These are phyloP conservation scores for Cercospora sp. DNA, from an alignment of 2,329 filamentous ascomycete genomes.

Conservation along the genomic window DNA sequence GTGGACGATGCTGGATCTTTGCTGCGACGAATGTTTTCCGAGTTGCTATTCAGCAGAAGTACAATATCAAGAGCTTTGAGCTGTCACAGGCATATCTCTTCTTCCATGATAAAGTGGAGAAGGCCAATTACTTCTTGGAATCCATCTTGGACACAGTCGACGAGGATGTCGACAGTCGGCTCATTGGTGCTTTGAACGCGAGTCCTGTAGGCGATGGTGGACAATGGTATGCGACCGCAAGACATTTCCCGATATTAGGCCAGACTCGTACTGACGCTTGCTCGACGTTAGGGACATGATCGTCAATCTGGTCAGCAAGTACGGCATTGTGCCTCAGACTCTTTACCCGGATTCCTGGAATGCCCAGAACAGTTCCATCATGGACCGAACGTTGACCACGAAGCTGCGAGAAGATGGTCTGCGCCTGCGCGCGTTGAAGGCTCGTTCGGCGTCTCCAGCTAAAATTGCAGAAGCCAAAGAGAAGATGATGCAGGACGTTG, in stretches of 20 bases:
- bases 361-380: constrained; percentile 66
- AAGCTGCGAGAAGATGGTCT: constrained; percentile 85
- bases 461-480: constrained; percentile 60
- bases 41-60: constrained; percentile 81
- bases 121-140: constrained; percentile 86
- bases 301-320: constrained; percentile 80
- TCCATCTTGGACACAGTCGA: constrained; percentile 73
- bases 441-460: constrained; percentile 40
- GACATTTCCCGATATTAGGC: constrained; percentile 61
- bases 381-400: constrained; percentile 75
- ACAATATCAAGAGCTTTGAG: constrained; percentile 75
- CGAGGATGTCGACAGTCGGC: constrained; percentile 68
- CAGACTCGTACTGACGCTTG: constrained; percentile 56
- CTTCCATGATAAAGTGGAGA: constrained; percentile 94
- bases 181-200: constrained; percentile 69
- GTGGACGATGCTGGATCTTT: constrained; percentile 88
- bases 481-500: constrained; percentile 76
- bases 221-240: constrained; percentile 63
- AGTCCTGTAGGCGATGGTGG: constrained; percentile 77
- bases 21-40: constrained; percentile 90
- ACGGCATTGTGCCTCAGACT: constrained; percentile 75
- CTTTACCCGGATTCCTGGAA: constrained; percentile 83
- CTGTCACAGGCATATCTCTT: constrained; percentile 86
- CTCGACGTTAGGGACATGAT: constrained; percentile 70
- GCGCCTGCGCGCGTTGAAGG: constrained; percentile 62